Evolutionary conservation across 2,329 filamentous ascomycete species (phyloP).

Genomic region (Xylaria multiplex): DNA sequence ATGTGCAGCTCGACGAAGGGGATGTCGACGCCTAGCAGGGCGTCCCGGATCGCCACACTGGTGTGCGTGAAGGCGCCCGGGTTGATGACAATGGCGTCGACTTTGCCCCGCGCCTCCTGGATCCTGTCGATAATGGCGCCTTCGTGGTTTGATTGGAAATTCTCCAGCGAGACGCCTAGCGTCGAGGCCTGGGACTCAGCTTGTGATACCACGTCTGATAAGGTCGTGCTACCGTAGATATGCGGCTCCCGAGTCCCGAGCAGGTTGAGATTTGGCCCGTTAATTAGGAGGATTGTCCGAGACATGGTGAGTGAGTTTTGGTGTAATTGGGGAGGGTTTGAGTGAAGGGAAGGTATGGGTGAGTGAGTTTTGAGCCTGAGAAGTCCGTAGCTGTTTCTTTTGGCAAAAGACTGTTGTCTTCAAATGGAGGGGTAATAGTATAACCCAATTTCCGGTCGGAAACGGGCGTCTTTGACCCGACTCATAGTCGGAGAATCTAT

Average conservation of each 20-base stretch:
- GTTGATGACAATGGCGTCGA: constrained; percentile 79
- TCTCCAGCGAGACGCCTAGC: constrained; percentile 60
- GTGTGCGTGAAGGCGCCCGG: constrained; percentile 80
- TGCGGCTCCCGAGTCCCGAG: constrained; percentile 78
- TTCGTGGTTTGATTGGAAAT: constrained; percentile 83
- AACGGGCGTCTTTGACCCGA: not conserved
- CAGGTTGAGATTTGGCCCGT: constrained; percentile 86
- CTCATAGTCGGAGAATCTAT: constrained; percentile 11
- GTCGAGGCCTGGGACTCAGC: constrained; percentile 60
- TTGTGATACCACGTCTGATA: constrained; percentile 66
- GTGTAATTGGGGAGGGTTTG: not conserved
- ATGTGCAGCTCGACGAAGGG: constrained; percentile 84
- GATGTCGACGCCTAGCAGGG: constrained; percentile 72
- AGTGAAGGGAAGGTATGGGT: not conserved
- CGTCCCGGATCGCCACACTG: constrained; percentile 79
- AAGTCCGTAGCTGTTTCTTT: not conserved
- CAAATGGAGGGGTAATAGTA: not conserved
- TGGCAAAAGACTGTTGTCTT: not conserved
- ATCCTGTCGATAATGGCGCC: constrained; percentile 79
- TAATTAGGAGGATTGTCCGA: constrained; percentile 73
- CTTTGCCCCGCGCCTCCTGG: constrained; percentile 66
- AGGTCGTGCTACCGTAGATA: constrained; percentile 76
- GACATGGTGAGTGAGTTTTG: constrained; percentile 23
- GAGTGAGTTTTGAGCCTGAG: not conserved
- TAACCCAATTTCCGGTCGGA: constrained; percentile 4